Percentiles rank a stretch among this genome's conserved stretches.
Evolutionary conservation across 2,329 filamentous ascomycete genomes (phyloP).

Genomic region (Alternaria sp.): DNA sequence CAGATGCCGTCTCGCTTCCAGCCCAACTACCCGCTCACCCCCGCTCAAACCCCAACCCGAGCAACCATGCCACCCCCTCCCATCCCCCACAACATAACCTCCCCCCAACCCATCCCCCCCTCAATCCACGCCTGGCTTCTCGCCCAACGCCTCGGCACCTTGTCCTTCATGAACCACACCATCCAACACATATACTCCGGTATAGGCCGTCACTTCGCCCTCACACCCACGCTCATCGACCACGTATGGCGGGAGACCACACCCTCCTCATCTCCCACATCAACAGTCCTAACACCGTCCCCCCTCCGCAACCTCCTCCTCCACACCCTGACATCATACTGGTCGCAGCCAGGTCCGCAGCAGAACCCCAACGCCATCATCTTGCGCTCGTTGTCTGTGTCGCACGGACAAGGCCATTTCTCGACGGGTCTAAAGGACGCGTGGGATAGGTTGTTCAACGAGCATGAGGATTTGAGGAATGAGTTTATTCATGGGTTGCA

Average conservation of each 20-base stretch:
- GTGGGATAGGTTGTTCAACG: slow-evolving; percentile 21
- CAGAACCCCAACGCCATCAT: not conserved
- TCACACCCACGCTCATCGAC: slow-evolving; percentile 19
- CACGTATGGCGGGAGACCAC: slow-evolving; percentile 14
- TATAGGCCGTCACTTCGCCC: slow-evolving; percentile 14
- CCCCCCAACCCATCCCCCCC: not conserved
- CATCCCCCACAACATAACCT: not conserved
- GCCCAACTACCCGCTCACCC: not conserved
- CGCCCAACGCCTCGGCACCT: slow-evolving; percentile 14
- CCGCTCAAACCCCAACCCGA: not conserved
- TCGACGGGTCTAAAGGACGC: not conserved
- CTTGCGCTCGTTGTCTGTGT: not conserved
- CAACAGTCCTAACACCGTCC: not conserved
- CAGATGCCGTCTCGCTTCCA: not conserved
- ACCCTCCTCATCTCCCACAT: not conserved
- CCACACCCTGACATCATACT: slow-evolving; percentile 14
- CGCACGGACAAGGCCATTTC: not conserved
- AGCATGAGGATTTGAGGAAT: slow-evolving; percentile 11
- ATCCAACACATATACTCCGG: slow-evolving; percentile 14
- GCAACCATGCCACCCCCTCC: not conserved
- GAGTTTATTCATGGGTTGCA: slow-evolving; percentile 24
- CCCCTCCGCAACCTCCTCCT: slow-evolving; percentile 19
- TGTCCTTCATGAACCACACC: slow-evolving; percentile 22
- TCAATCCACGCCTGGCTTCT: slow-evolving; percentile 26
- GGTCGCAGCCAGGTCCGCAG: slow-evolving; percentile 1